Percentiles rank a stretch among this genome's conserved stretches.
Conservation (phyloP, 192 early-diverging fungal species). For the Backusella tuberculispora region DNA sequence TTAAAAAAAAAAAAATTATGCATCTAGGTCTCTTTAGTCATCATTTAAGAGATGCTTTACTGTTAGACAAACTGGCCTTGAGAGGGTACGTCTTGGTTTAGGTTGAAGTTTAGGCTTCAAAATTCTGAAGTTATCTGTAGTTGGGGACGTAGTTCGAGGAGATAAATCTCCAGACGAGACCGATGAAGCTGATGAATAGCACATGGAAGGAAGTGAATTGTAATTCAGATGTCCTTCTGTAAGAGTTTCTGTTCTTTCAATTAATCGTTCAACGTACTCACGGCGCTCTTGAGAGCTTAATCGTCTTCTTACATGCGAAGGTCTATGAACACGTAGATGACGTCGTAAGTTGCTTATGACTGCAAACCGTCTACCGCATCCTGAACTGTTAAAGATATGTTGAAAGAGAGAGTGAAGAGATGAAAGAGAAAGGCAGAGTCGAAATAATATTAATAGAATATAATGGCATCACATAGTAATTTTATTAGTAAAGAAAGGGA, state of each 20-base stretch:
- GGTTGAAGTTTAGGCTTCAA: background rate
- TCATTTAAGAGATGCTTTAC: slow-evolving; percentile 14
- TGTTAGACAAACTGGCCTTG: slow-evolving; percentile 1
- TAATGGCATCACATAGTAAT: background rate
- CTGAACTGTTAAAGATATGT: background rate
- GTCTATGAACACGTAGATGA: slow-evolving; percentile 19
- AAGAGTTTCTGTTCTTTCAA: slow-evolving; percentile 1
- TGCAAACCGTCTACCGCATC: slow-evolving; percentile 20
- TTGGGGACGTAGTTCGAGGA: slow-evolving; percentile 9
- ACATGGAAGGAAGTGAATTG: slow-evolving; percentile 14
- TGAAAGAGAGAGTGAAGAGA: too few relatives aligned
- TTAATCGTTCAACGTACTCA: slow-evolving; percentile 14
- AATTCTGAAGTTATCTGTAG: background rate
- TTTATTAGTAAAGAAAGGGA: background rate
- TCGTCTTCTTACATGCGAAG: background rate
- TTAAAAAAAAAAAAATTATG: background rate
- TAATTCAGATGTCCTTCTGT: slow-evolving; percentile 7
- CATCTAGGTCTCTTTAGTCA: background rate
- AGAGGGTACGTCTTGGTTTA: background rate
- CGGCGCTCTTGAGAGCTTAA: slow-evolving; percentile 6
- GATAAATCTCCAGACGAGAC: background rate
- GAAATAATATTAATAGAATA: background rate
- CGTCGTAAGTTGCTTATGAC: slow-evolving; percentile 24
- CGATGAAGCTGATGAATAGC: slow-evolving; percentile 14
- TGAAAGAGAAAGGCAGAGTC: background rate